Evolutionary conservation across 2,329 filamentous ascomycete genomes (phyloP), one percentile per base, ranked within the genome.

Genomic region (Cercospora sesami): DNA sequence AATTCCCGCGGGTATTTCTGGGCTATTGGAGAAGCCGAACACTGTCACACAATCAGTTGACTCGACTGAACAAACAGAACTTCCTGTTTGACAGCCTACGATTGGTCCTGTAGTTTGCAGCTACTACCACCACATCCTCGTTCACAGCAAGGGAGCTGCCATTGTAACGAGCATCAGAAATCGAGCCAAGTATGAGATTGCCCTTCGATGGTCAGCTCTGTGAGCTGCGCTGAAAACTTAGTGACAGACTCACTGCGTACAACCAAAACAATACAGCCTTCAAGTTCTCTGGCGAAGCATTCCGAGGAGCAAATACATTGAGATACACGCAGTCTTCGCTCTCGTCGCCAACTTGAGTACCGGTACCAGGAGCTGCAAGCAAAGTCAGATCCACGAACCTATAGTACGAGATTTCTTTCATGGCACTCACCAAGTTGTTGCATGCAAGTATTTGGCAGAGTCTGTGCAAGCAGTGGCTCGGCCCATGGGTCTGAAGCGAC

Each of bases 21-120:
- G 69, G 66, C 79, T 66, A 67, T 72, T 72, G 71, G 78, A 76
- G 72, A 83, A 83, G 10, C 81, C 81, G 69, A 82, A 82, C 10
- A 62, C 36, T n/a, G 79, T 78, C 74, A 7, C 21, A 14, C 48
- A 42, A 2, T 14, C 18, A 53, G 61, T 28, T 30, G 16, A 55
- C 16, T 12, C 7, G 21, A 59, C 28, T 42, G 59, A 58, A 36
- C 14, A 36, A 9, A 30, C n/a, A 23, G 7, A 23, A 31, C 12
- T 18, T 2, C 12, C 26, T 53, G 3, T 12, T 26, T 5, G 23
- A 14, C 7, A 31, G 18, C 48, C 16, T 57, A 42, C 61, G 73
- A 51, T 79, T 79, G 0, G 77, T 79, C 4, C 78, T 67, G 65
- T 79, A 79, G 51, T 79, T 79, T 12, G 72, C 62, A 8, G 61